Percentiles rank a stretch among this genome's conserved stretches.
Evolutionary conservation across 371 early-diverging fungal species (phyloP).

Genomic region (Synchytrium microbalum): DNA sequence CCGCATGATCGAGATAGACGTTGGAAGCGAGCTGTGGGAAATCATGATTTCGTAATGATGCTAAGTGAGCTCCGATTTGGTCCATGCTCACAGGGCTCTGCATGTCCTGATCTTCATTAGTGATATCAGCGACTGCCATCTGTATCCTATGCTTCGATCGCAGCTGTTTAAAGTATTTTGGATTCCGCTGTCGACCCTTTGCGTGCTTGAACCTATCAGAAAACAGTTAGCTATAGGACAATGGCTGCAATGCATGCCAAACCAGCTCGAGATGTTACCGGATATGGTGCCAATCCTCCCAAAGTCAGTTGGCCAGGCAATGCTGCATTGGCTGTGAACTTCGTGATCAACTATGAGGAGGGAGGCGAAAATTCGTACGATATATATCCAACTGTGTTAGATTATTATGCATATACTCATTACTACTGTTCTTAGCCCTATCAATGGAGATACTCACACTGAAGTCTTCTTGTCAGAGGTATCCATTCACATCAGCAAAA

Average conservation of each 20-base stretch:
- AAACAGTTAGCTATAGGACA: too few relatives aligned
- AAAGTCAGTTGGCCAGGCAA: conserved; percentile 39
- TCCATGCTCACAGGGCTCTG: too few relatives aligned
- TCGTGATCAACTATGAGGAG: conserved; percentile 35
- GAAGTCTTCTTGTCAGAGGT: conserved; percentile 41
- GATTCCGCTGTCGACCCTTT: too few relatives aligned
- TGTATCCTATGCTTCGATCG: too few relatives aligned
- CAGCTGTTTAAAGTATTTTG: too few relatives aligned
- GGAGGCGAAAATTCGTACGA: conserved; percentile 7
- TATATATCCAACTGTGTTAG: not conserved
- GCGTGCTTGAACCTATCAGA: too few relatives aligned
- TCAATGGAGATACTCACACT: conserved; percentile 31
- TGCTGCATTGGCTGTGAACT: conserved; percentile 33
- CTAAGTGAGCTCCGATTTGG: conserved; percentile 5
- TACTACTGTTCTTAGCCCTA: conserved; percentile 14
- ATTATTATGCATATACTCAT: not conserved
- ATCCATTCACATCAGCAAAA: too few relatives aligned
- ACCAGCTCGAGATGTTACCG: conserved; percentile 22
- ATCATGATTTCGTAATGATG: conserved; percentile 7
- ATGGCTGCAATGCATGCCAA: not conserved
- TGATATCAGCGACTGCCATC: too few relatives aligned
- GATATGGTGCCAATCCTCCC: conserved; percentile 34
- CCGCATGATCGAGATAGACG: conserved; percentile 63
- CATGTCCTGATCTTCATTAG: too few relatives aligned
- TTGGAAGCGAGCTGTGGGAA: conserved; percentile 19